Conservation (phyloP, 495 filamentous ascomycete genomes). For the Chaetomidium leptoderma region DNA sequence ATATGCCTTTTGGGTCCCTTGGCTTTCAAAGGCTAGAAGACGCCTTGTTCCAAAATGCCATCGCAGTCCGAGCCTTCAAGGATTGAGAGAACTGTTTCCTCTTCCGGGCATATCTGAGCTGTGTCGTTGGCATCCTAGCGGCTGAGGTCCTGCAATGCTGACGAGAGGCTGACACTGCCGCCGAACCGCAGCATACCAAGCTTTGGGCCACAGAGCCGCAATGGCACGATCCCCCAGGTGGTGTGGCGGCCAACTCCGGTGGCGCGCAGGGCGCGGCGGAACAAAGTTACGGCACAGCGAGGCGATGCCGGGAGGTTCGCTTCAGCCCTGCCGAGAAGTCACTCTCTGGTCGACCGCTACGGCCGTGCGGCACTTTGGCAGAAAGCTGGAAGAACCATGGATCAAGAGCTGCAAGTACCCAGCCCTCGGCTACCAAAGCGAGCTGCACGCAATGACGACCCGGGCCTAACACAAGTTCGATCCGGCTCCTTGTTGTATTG, state of each 20-base stretch:
- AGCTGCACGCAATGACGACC: constrained; percentile 4
- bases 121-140: not conserved
- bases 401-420: not conserved
- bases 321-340: constrained; percentile 9
- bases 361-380: not conserved
- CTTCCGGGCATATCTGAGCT: not conserved
- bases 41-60: too few relatives aligned
- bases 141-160: not conserved
- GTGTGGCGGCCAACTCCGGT: too few relatives aligned
- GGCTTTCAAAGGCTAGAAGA: too few relatives aligned
- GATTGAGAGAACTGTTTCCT: too few relatives aligned
- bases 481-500: not conserved
- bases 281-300: not conserved
- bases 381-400: not conserved
- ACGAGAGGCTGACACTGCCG: not conserved
- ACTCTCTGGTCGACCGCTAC: not conserved
- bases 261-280: not conserved
- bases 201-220: not conserved
- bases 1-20: too few relatives aligned
- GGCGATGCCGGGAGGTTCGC: not conserved
- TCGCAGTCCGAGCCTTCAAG: too few relatives aligned
- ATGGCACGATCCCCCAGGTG: not conserved
- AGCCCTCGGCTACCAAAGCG: not conserved
- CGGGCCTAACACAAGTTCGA: not conserved
- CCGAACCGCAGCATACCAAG: not conserved